Evolutionary conservation across 495 filamentous ascomycete genomes (phyloP), one percentile per base, ranked within the genome.

Genomic region (Aspergillus ellipticus): DNA sequence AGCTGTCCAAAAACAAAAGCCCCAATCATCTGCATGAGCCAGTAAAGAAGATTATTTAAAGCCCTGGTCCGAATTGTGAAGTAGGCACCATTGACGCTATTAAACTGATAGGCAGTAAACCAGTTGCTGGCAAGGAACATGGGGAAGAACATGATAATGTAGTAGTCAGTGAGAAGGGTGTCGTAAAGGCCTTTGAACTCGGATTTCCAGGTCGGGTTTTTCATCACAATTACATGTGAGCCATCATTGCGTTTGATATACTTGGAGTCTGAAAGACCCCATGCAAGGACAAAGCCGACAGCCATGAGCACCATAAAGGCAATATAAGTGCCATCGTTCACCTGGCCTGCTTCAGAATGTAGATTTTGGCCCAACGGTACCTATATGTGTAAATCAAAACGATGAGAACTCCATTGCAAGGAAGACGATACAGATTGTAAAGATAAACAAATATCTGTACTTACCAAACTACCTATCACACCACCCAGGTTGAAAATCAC

Each of bases 401-500:
- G 11, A 15, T 29, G 13, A 20, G 11, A 24, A 19, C 7, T 20
- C 11, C 22, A 16, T 21, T 22, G 10, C 31, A 52, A 41, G 22
- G 16, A 10, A 42, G 35, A 15, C n/a, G 13, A 42, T 31, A 15
- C 13, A 26, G n/a, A n/a, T 39, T 2, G 35, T 4, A 15, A 15
- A 15, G 5, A 39, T 4, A n/a, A 42, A 19, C 6, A 46, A 24
- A 13, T 2, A 19, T 28, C n/a, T n/a, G 11, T 35, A 58, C 78
- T 66, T 73, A 86, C 86, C 74, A 96, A 77, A 56, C 85, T 85
- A 26, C 93, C 93, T 75, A 96, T 90, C 53, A 96, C 92, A 63
- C 85, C 92, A 57, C 93, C 92, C 29, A 91, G 68, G 70, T 97
- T 97, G 79, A 96, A 97, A 62, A 97, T 96, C 52, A 89, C 83